phyloP scores from a whole-genome alignment of 805 yeast genomes.

The Myxozyma neglecta region DNA sequence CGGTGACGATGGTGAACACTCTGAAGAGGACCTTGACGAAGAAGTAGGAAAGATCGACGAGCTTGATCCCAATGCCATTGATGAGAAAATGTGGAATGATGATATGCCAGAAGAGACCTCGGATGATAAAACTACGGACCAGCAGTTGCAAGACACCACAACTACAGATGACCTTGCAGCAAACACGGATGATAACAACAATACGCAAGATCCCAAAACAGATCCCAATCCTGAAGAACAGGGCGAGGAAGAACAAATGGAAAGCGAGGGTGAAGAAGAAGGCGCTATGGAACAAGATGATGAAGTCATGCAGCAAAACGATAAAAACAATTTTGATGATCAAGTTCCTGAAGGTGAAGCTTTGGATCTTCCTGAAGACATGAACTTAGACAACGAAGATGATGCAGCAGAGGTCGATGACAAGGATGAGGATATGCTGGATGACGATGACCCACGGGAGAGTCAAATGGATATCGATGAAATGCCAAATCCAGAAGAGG shows the following conservation, averaged over 20 bases:
- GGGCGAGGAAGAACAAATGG: slow-evolving; percentile 38
- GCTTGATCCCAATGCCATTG: slow-evolving; percentile 47
- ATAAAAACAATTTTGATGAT: slow-evolving; percentile 53
- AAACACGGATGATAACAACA: slow-evolving; percentile 32
- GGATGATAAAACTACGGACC: slow-evolving; percentile 37
- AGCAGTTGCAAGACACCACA: slow-evolving; percentile 27
- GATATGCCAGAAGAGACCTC: slow-evolving; percentile 40
- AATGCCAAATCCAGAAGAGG: slow-evolving; percentile 41
- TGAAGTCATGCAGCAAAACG: slow-evolving; percentile 44
- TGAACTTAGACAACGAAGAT: slow-evolving; percentile 77
- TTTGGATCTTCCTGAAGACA: slow-evolving; percentile 87
- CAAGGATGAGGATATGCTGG: slow-evolving; percentile 39
- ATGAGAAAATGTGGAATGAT: slow-evolving; percentile 43
- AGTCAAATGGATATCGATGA: slow-evolving; percentile 39
- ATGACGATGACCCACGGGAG: slow-evolving; percentile 39
- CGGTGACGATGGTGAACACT: slow-evolving; percentile 55
- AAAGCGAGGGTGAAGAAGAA: slow-evolving; percentile 41
- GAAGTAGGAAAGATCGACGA: slow-evolving; percentile 44
- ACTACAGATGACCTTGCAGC: slow-evolving; percentile 26
- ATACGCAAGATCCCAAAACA: slow-evolving; percentile 31
- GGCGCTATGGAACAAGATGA: slow-evolving; percentile 39
- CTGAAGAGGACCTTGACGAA: slow-evolving; percentile 80
- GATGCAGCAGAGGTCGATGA: slow-evolving; percentile 41
- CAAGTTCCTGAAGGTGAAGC: slow-evolving; percentile 82
- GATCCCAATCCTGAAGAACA: slow-evolving; percentile 33